phyloP scores from a whole-genome alignment of 2,329 filamentous ascomycete species.

The Shiraia sp. region DNA sequence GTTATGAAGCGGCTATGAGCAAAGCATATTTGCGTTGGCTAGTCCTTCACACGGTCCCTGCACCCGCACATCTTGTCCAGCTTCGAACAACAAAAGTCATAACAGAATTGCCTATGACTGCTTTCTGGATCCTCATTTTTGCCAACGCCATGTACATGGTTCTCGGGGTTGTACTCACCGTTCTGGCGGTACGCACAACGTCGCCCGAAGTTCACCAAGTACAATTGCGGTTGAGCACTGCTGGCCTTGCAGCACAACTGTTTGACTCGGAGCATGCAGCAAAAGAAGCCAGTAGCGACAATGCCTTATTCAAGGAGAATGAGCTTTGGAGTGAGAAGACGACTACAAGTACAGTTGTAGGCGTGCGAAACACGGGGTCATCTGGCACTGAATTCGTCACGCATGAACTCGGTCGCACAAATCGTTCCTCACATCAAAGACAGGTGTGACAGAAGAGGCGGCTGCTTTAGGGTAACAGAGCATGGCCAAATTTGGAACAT shows the following conservation, averaged over 20 bases:
- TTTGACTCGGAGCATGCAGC: conserved; percentile 6
- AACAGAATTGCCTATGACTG: conserved; percentile 11
- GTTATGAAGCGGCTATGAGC: conserved; percentile 11
- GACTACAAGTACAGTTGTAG: no score
- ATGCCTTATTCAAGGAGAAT: no score
- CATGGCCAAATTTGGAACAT: no score
- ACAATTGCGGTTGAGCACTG: conserved; percentile 9
- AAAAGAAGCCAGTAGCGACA: no score
- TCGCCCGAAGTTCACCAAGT: conserved; percentile 13
- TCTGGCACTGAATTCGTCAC: no score
- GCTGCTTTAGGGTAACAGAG: no score
- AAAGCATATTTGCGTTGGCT: conserved; percentile 11
- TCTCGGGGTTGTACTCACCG: conserved; percentile 8
- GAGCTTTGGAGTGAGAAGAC: no score
- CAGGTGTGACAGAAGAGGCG: no score
- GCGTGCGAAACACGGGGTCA: no score
- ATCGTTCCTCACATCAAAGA: no score
- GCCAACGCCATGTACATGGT: conserved; percentile 12
- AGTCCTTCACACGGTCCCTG: conserved; percentile 6
- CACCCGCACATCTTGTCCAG: conserved; percentile 7
- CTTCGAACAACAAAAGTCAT: conserved; percentile 11
- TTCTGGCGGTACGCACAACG: conserved; percentile 7
- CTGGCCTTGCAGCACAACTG: conserved; percentile 13
- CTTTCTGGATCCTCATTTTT: conserved; percentile 17
- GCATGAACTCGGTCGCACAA: no score